A percentile compares a stretch with the other conserved stretches of the same genome.
Evolutionary conservation across 306 rosid species (phyloP).

Genomic region (Neltuma alba): DNA sequence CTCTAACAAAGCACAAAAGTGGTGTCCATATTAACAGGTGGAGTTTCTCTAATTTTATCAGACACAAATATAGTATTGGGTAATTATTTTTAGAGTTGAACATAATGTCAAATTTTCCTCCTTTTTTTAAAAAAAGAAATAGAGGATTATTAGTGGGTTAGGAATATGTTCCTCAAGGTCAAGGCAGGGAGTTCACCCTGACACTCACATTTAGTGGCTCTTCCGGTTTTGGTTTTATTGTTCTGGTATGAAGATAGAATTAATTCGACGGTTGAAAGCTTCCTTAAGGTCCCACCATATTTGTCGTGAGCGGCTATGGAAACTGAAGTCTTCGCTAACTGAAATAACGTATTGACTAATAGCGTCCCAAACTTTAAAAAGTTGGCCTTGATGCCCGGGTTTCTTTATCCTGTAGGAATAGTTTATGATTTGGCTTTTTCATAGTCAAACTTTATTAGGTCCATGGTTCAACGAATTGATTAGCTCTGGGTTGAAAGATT

Average conservation of each 20-base stretch:
- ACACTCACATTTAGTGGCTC: background rate
- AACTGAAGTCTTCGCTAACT: background rate
- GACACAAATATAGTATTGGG: background rate
- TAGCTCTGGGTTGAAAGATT: slow-evolving; percentile 3
- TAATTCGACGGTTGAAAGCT: background rate
- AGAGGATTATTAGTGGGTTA: background rate
- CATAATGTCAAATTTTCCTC: background rate
- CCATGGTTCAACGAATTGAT: slow-evolving; percentile 9
- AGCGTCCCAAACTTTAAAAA: background rate
- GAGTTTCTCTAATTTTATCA: background rate
- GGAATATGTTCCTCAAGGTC: background rate
- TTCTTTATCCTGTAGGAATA: background rate
- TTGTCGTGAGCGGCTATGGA: background rate
- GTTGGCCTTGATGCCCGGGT: background rate
- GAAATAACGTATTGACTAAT: slow-evolving; percentile 30
- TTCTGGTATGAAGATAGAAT: slow-evolving; percentile 13
- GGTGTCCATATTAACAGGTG: background rate
- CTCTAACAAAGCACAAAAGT: slow-evolving; percentile 44
- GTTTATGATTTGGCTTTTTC: background rate
- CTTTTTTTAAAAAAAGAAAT: background rate
- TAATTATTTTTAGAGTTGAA: background rate
- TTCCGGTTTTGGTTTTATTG: background rate
- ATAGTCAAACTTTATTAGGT: slow-evolving; percentile 4
- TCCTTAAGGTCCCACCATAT: background rate
- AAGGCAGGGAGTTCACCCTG: background rate